phyloP scores from a whole-genome alignment of 129 eudicot species.

The Escallonia rubra region DNA sequence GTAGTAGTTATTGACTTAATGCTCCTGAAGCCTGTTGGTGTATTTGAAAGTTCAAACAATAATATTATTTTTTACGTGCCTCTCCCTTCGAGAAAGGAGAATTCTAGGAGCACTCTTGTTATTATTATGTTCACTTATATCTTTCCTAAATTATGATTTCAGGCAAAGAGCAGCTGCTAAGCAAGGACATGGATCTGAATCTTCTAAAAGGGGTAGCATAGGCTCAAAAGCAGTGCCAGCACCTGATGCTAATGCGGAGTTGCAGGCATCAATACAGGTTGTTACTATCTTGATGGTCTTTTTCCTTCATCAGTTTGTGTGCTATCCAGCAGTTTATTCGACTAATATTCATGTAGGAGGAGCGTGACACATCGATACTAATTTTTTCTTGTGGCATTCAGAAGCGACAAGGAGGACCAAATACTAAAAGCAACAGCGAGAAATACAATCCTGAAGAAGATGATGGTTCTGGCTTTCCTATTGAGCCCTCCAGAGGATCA shows the following conservation, averaged over 20 bases:
- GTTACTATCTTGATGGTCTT: too few relatives aligned
- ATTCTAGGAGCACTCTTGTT: too few relatives aligned
- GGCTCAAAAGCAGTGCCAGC: constrained; percentile 73
- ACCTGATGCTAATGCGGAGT: constrained; percentile 83
- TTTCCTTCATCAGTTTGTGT: too few relatives aligned
- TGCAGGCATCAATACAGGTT: constrained; percentile 63
- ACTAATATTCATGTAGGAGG: too few relatives aligned
- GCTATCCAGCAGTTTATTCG: too few relatives aligned
- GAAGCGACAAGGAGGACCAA: constrained; percentile 59
- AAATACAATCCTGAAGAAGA: constrained; percentile 53
- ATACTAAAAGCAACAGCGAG: constrained; percentile 65
- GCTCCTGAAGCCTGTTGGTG: too few relatives aligned
- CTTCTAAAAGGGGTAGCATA: constrained; percentile 38
- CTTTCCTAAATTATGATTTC: neutral
- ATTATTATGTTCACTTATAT: too few relatives aligned
- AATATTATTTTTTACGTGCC: too few relatives aligned
- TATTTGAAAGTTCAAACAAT: too few relatives aligned
- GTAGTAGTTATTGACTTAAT: too few relatives aligned
- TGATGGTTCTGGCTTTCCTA: constrained; percentile 54
- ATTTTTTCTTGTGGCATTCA: constrained; percentile 25
- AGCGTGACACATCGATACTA: neutral
- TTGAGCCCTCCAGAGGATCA: constrained; percentile 43
- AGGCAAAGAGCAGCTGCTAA: constrained; percentile 58
- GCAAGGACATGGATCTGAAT: constrained; percentile 47
- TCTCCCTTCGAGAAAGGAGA: too few relatives aligned